phyloP scores from a whole-genome alignment of 1,139 yeast genomes.

The Blastobotrys serpentis region DNA sequence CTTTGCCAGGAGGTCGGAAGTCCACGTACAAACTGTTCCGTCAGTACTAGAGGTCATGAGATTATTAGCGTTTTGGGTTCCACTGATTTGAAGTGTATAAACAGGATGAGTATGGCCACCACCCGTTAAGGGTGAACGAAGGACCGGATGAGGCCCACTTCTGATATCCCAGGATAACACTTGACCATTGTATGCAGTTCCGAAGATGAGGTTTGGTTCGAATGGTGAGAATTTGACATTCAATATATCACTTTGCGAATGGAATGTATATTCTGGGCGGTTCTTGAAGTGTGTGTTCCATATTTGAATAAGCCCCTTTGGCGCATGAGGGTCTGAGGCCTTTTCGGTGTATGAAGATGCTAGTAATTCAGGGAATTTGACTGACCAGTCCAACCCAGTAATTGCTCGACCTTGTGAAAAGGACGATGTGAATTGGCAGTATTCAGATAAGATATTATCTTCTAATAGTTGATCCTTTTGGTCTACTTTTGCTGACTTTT shows the following conservation, averaged over 20 bases:
- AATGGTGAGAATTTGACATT: conserved; percentile 43
- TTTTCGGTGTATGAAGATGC: conserved; percentile 41
- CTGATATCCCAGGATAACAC: conserved; percentile 48
- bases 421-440: conserved; percentile 30
- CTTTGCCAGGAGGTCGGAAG: conserved; percentile 45
- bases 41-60: conserved; percentile 47
- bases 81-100: conserved; percentile 39
- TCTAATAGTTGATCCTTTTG: conserved; percentile 13
- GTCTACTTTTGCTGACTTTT: conserved; percentile 13
- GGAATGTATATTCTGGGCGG: conserved; percentile 52
- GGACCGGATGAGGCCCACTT: conserved; percentile 33
- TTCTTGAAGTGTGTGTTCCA: conserved; percentile 43
- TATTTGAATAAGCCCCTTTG: conserved; percentile 41
- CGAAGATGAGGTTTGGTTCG: conserved; percentile 42
- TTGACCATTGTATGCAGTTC: conserved; percentile 52
- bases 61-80: conserved; percentile 37
- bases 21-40: conserved; percentile 50
- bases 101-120: conserved; percentile 47
- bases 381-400: conserved; percentile 46
- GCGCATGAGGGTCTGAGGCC: conserved; percentile 28
- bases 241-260: conserved; percentile 47
- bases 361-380: conserved; percentile 44
- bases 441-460: conserved; percentile 23
- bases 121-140: conserved; percentile 37
- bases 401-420: conserved; percentile 37